Conservation (phyloP, 352 stramenopile genomes). For the Nothophytophthora sp. region DNA sequence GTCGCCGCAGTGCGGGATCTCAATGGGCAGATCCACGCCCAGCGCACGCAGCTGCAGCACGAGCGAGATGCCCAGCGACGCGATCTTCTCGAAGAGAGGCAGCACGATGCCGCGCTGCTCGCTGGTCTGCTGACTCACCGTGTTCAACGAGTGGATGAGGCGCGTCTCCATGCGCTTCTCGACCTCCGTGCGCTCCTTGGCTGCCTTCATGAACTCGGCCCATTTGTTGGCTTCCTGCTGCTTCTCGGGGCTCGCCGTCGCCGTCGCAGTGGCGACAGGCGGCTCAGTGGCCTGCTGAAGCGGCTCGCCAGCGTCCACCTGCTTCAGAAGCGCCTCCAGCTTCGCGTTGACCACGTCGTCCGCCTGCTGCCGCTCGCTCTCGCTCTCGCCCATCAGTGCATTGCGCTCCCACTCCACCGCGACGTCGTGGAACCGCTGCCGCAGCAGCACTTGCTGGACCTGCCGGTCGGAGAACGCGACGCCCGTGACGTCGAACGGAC, state of each 20-base stretch:
- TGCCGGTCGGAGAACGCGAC: conserved; percentile 29
- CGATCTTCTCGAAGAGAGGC: conserved; percentile 50
- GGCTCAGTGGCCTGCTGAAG: conserved; percentile 12
- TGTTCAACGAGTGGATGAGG: conserved; percentile 30
- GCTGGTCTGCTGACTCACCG: conserved; percentile 25
- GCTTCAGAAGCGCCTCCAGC: conserved; percentile 18
- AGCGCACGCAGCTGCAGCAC: conserved; percentile 43
- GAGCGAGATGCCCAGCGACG: conserved; percentile 41
- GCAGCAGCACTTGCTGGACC: conserved; percentile 25
- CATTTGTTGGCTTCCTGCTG: conserved; percentile 11
- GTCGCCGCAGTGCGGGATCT: conserved; percentile 59
- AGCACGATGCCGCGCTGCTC: conserved; percentile 40
- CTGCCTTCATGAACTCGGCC: conserved; percentile 16
- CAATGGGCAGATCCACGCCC: conserved; percentile 43
- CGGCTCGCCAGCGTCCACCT: conserved; percentile 11
- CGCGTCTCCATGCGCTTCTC: conserved; percentile 31
- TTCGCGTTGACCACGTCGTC: conserved; percentile 17
- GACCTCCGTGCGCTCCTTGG: conserved; percentile 17
- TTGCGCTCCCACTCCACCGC: conserved; percentile 31
- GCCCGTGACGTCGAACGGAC: conserved; percentile 35
- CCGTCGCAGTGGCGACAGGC: neutral
- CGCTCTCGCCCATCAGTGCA: conserved; percentile 22
- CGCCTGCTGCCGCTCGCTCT: conserved; percentile 16
- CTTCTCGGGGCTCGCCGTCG: conserved; percentile 5
- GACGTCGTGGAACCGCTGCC: conserved; percentile 34